Conservation (phyloP, 306 rosid species). For the Abrus precatorius region DNA sequence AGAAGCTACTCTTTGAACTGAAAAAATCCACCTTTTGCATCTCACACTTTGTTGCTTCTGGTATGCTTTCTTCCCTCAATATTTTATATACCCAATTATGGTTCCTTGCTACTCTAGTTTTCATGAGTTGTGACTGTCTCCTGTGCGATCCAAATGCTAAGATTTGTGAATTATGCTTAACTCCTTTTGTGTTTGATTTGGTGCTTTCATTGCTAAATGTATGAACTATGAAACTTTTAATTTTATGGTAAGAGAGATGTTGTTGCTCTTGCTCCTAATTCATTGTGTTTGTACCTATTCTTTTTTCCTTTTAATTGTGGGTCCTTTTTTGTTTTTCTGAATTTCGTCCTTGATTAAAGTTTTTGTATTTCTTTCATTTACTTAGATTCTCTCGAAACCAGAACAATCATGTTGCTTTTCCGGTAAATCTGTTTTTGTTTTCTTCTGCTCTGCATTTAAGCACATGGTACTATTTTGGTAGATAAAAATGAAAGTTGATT, state of each 20-base stretch:
- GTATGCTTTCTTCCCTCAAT: background rate
- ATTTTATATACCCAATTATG: background rate
- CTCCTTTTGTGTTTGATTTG: background rate
- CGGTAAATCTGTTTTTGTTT: background rate
- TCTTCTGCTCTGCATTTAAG: background rate
- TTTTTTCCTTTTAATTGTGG: background rate
- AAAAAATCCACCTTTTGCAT: background rate
- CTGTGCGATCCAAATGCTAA: background rate
- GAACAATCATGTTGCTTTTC: background rate
- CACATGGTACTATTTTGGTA: background rate
- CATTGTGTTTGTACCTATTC: background rate
- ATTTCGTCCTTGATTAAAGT: background rate
- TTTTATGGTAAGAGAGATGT: background rate
- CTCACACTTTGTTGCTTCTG: background rate
- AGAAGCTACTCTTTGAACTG: background rate
- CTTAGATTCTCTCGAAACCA: background rate
- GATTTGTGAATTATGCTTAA: background rate
- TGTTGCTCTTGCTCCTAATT: background rate
- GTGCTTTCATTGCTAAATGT: background rate
- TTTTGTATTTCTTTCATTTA: conserved; percentile 1
- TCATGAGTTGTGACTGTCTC: background rate
- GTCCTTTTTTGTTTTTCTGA: background rate
- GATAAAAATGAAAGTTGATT: background rate
- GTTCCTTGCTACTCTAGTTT: background rate
- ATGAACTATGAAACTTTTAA: background rate